Evolutionary conservation across 176 grass and related monocot species (phyloP), one percentile per base, ranked within the genome.

Genomic region (Rhynchospora pubera): DNA sequence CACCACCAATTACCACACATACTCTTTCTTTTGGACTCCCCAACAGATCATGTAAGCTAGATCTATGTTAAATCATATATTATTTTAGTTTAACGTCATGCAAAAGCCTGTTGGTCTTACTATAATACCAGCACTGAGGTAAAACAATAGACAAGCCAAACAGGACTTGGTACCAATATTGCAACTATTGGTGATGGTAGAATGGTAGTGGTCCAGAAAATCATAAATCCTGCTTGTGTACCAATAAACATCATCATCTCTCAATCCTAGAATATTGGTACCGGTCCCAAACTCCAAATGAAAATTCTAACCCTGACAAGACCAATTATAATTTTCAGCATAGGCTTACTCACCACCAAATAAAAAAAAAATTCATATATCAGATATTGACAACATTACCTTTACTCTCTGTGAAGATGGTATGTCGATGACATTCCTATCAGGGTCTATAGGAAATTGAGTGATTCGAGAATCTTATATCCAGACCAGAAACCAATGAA

Each of bases 11-110:
- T 87, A 83, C 69, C 85, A 87, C 19, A 77, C 68, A 18, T 78
- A 87, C 70, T 78, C 57, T n/a, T 82, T 87, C 43, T 75, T 87
- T 14, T 87, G 85, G 85, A 78, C 72, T 55, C 79, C 68, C 10
- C 64, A 87, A 58, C 80, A 83, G 42, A 77, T 83, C 42, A 56
- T 83, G 85, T 83, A 70, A 82, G 50, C 48, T 19, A 32, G 13
- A 56, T 16, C 5, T 39, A 43, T 67, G 30, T 43, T 22, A 0
- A 19, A 69, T 69, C 4, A 51, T 50, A 72, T 50, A 72, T 48
- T 22, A 74, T 50, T 74, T 39, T 5, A 39, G 34, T 5, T 39
- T 39, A 39, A 5, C 4, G 1, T 39, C 2, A 39, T 39, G 2
- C 34, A 39, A 39, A 39, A 39, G 34, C 34, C 34, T 39, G 2